phyloP scores from a whole-genome alignment of 2,329 filamentous ascomycete species.

The Aspergillus quadrilineatus region DNA sequence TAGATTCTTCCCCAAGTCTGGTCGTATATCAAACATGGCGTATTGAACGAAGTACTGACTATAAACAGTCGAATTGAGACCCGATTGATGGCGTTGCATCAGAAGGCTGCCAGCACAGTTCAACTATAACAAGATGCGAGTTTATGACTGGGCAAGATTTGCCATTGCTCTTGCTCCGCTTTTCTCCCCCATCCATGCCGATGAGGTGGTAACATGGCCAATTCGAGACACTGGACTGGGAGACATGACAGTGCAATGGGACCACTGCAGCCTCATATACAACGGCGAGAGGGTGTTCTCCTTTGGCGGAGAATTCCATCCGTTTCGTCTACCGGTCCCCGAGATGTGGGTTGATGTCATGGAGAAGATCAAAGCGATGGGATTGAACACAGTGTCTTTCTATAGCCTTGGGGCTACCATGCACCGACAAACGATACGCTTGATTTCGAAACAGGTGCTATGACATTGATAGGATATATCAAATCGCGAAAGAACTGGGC shows the following conservation, averaged over 20 bases:
- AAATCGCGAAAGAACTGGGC: slow-evolving; percentile 53
- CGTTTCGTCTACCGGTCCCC: slow-evolving; percentile 61
- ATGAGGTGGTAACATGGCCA: too few relatives aligned
- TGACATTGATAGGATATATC: slow-evolving; percentile 52
- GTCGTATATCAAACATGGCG: too few relatives aligned
- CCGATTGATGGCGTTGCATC: too few relatives aligned
- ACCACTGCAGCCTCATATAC: slow-evolving; percentile 52
- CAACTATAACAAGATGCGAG: too few relatives aligned
- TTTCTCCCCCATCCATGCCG: too few relatives aligned
- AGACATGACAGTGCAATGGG: slow-evolving; percentile 38
- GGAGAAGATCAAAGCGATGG: slow-evolving; percentile 75
- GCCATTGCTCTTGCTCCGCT: too few relatives aligned
- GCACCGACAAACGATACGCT: slow-evolving; percentile 33
- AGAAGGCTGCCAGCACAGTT: too few relatives aligned
- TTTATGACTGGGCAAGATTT: too few relatives aligned
- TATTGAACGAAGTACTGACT: too few relatives aligned
- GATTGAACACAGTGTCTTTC: slow-evolving; percentile 56
- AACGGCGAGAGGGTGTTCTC: slow-evolving; percentile 52
- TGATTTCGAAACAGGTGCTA: slow-evolving; percentile 53
- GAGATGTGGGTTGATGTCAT: slow-evolving; percentile 69
- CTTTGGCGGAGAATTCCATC: slow-evolving; percentile 59
- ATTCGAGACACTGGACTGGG: too few relatives aligned
- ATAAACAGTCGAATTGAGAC: too few relatives aligned
- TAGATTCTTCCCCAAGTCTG: background rate
- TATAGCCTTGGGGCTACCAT: slow-evolving; percentile 35